phyloP scores from a whole-genome alignment of 2,329 filamentous ascomycete species.

The Xylariaceae sp. region DNA sequence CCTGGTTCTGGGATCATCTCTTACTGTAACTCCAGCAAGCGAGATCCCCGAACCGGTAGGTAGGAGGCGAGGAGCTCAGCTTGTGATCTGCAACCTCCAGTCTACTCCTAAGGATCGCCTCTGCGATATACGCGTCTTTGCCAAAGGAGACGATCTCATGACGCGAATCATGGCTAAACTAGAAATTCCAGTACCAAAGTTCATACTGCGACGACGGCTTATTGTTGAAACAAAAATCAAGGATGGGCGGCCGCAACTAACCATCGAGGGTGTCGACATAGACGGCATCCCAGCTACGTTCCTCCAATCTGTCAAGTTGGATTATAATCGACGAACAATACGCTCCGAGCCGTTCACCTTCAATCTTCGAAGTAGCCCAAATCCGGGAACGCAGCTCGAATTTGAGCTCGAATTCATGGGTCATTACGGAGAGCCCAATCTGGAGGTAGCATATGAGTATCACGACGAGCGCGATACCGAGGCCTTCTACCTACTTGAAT shows the following conservation, averaged over 20 bases:
- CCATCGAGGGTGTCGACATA: conserved; percentile 36
- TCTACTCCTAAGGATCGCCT: conserved; percentile 40
- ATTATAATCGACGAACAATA: conserved; percentile 34
- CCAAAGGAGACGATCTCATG: conserved; percentile 41
- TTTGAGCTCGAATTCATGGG: conserved; percentile 47
- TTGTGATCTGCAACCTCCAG: conserved; percentile 48
- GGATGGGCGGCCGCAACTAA: conserved; percentile 28
- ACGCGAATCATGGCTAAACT: conserved; percentile 39
- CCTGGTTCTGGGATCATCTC: conserved; percentile 44
- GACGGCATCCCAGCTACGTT: conserved; percentile 43
- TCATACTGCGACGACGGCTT: conserved; percentile 37
- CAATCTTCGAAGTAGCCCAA: conserved; percentile 31
- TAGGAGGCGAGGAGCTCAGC: conserved; percentile 27
- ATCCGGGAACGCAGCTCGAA: conserved; percentile 27
- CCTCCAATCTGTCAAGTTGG: conserved; percentile 39
- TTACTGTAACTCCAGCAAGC: conserved; percentile 42
- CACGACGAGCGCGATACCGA: conserved; percentile 7
- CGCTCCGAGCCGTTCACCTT: conserved; percentile 39
- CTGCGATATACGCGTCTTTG: conserved; percentile 34
- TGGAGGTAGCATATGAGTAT: conserved; percentile 30
- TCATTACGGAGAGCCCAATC: conserved; percentile 43
- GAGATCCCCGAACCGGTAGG: conserved; percentile 39
- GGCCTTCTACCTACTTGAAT: conserved; percentile 29
- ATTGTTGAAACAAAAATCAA: conserved; percentile 26
- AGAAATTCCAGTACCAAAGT: conserved; percentile 34